Base-by-base conservation (phyloP, 441 rosid species). In the Pelargonium hybrid region DNA sequence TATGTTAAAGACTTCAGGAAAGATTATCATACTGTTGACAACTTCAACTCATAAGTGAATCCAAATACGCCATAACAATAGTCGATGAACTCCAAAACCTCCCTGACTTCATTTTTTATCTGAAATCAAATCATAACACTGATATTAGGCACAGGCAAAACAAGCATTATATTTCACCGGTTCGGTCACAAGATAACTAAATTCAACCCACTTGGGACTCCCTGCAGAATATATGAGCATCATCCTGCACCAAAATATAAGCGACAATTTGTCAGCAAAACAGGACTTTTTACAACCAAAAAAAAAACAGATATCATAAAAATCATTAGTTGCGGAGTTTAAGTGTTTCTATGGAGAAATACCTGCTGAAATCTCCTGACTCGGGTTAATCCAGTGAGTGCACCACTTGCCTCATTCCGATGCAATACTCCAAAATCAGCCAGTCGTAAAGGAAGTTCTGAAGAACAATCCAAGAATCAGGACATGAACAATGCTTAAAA, bases 361-460 rank as follows among this genome's bases (percentile, higher is more conserved):
- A 94, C 97, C 96, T 95, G 99, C 83, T 90, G 96, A 83, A 95
- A 92, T 79, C 99, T 90, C 77, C 97, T 83, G 70, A 95, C 99
- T 72, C 96, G 97, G 71, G 97, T 92, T 83, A 95, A 82, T 71
- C 99, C 98, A 72, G 92, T 89, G 70, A 95, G 96, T 47, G 96
- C 99, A 73, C 98, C 99, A 82, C 98, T 91, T 72, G 99, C 99
- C 84, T 95, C 99, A 59, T 95, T 92, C 17, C 97, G 97, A 82
- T 92, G 98, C 80, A 95, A 81, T 69, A 85, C 98, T 61, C 99
- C 98, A 80, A 89, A 95, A 86, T 95, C 97, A 70, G 99, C 99
- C 78, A 89, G 25, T 68, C 97, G 84, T 68, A 95, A 84, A 77
- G 98, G 99, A 78, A 95, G 90, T 76, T 92, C 98, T 95, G 83